Conservation (phyloP, 495 filamentous ascomycete genomes). For the Talaromyces adpressus region DNA sequence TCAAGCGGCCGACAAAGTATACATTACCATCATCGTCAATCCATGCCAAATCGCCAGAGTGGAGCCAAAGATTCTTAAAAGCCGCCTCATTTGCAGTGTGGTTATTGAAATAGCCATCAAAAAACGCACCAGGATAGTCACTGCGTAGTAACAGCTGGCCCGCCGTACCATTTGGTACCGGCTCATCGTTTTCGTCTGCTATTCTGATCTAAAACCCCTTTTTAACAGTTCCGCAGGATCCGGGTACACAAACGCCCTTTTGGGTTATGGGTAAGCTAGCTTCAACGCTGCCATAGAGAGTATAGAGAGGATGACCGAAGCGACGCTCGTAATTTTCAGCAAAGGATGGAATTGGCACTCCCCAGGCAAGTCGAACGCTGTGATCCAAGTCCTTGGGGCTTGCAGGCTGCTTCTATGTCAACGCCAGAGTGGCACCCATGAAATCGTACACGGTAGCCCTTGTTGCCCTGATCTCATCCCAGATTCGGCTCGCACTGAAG, state of each 20-base stretch:
- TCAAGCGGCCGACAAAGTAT: constrained; percentile 6
- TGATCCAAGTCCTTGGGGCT: neutral
- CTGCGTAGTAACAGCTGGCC: constrained; percentile 5
- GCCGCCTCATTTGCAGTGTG: neutral
- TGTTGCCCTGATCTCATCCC: constrained; percentile 6
- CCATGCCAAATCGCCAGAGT: constrained; percentile 3
- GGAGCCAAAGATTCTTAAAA: constrained; percentile 5
- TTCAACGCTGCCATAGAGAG: constrained; percentile 3
- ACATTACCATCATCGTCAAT: constrained; percentile 4
- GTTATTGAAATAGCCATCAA: constrained; percentile 5
- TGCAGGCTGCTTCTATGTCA: constrained; percentile 1
- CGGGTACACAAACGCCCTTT: neutral
- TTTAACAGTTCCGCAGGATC: constrained; percentile 1
- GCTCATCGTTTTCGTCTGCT: constrained; percentile 7
- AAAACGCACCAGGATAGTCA: constrained; percentile 4
- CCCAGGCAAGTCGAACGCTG: constrained; percentile 6
- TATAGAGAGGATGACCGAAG: constrained; percentile 5
- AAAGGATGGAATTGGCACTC: constrained; percentile 6
- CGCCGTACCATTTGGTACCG: neutral
- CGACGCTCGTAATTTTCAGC: constrained; percentile 6
- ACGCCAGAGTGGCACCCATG: constrained; percentile 5
- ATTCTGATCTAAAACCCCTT: constrained; percentile 6
- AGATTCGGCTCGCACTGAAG: constrained; percentile 2
- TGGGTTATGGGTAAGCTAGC: constrained; percentile 6
- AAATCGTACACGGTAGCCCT: constrained; percentile 4